These are phyloP conservation scores for Astragalus glycyphyllos DNA, from an alignment of 306 rosid genomes.

Conservation along the genomic window DNA sequence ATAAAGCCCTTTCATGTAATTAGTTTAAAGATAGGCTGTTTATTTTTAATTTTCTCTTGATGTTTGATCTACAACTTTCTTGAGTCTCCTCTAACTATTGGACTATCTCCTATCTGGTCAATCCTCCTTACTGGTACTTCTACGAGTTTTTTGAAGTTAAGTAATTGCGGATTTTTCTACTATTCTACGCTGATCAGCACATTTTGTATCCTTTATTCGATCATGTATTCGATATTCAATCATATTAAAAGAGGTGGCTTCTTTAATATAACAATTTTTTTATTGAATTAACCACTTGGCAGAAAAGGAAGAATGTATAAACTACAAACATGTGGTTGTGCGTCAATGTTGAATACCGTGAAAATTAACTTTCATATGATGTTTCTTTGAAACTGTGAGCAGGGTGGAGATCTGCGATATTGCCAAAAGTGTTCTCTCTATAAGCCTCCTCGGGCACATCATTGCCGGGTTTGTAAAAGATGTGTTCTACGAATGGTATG, in stretches of 20 bases:
- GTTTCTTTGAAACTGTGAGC: constrained; percentile 44
- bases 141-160: neutral
- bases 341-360: constrained; percentile 22
- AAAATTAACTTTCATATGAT: constrained; percentile 29
- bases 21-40: neutral
- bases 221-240: neutral
- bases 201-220: constrained; percentile 26
- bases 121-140: neutral
- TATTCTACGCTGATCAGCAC: constrained; percentile 15
- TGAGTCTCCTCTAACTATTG: neutral
- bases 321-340: constrained; percentile 24
- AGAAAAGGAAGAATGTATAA: constrained; percentile 26
- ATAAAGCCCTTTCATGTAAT: neutral
- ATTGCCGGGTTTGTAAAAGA: constrained; percentile 94
- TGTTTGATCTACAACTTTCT: neutral
- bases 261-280: constrained; percentile 13
- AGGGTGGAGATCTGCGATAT: constrained; percentile 96
- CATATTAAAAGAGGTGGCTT: constrained; percentile 21
- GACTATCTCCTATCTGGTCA: neutral
- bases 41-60: neutral
- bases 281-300: constrained; percentile 22
- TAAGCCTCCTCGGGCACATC: constrained; percentile 99
- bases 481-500: constrained; percentile 98
- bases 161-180: constrained; percentile 11
- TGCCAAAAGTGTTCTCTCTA: constrained; percentile 94